Conservation (phyloP, 1,284 basidiomycete species). For the Ceratobasidium sp. region DNA sequence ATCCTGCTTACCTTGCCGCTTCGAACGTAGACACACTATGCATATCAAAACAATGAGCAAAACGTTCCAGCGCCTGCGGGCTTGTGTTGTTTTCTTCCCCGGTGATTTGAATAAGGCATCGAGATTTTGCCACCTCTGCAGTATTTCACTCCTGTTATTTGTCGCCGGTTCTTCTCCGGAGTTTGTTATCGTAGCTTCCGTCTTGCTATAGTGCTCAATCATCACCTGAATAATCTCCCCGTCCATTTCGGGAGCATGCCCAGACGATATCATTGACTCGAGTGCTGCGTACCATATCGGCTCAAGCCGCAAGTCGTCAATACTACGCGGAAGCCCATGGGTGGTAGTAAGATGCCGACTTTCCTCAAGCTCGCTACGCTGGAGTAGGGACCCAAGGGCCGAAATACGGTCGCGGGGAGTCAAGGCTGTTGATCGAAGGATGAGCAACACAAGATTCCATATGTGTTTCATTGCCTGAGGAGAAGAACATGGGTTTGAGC, state of each 20-base stretch:
- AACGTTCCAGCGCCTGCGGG: not conserved
- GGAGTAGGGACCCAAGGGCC: not conserved
- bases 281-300: not conserved
- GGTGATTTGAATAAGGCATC: not conserved
- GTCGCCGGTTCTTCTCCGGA: not conserved
- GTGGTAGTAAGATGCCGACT: not conserved
- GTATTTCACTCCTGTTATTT: not conserved
- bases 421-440: not conserved
- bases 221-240: not conserved
- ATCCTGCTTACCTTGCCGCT: too few relatives aligned
- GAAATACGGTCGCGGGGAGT: not conserved
- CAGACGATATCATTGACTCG: conserved; percentile 3
- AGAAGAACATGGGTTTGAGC: not conserved
- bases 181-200: too few relatives aligned
- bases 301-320: conserved; percentile 7
- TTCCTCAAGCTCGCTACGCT: not conserved
- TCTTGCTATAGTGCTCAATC: not conserved
- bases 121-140: not conserved
- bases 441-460: not conserved
- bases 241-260: not conserved
- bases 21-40: too few relatives aligned
- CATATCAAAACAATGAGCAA: too few relatives aligned
- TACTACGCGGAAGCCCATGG: not conserved
- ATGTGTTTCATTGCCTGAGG: not conserved
- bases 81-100: not conserved